These are phyloP conservation scores for Massospora cicadina DNA, from an alignment of 371 early-diverging fungal species.

Conservation along the genomic window DNA sequence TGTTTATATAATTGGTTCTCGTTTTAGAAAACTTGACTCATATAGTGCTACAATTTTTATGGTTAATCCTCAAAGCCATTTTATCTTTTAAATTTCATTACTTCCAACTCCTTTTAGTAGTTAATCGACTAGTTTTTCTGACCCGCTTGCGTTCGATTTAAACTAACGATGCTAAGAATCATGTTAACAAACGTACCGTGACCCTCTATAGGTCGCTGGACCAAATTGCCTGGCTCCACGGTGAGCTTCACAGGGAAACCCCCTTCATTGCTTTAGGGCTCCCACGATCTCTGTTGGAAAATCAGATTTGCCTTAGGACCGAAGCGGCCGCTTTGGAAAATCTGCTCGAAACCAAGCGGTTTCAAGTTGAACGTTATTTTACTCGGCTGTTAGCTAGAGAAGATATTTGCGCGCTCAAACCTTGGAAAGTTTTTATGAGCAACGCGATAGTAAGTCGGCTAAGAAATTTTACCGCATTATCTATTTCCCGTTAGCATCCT, in stretches of 20 bases:
- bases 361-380: not conserved
- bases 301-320: not conserved
- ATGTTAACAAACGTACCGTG: not conserved
- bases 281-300: not conserved
- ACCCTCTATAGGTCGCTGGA: not conserved
- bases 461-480: too few relatives aligned
- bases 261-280: not conserved
- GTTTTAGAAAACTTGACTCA: too few relatives aligned
- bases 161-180: not conserved
- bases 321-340: not conserved
- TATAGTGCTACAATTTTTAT: too few relatives aligned
- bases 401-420: not conserved
- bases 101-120: too few relatives aligned
- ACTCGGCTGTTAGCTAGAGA: not conserved
- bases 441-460: not conserved
- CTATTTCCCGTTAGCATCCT: too few relatives aligned
- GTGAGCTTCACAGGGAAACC: not conserved
- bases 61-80: not conserved
- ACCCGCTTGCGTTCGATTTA: too few relatives aligned
- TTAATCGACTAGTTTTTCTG: too few relatives aligned
- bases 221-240: not conserved
- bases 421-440: not conserved
- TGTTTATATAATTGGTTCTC: too few relatives aligned
- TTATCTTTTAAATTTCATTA: too few relatives aligned
- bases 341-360: not conserved